phyloP scores from a whole-genome alignment of 805 yeast genomes.

The Kazachstania kunashirensis region DNA sequence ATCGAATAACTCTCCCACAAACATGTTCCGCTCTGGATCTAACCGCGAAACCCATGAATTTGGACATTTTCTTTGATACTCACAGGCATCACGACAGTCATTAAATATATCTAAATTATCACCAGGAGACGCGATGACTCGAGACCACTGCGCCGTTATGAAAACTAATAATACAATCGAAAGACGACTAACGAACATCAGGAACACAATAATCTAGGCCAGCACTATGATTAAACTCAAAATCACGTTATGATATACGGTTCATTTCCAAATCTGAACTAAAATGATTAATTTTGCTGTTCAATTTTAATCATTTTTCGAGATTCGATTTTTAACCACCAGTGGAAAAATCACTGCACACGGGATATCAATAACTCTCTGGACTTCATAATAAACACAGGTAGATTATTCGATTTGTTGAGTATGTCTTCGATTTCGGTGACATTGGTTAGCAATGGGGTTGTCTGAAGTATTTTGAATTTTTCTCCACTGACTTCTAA shows the following conservation, averaged over 20 bases:
- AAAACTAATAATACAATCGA: too few species aligned
- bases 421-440: conserved; percentile 9
- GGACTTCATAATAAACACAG: conserved; percentile 13
- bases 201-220: too few species aligned
- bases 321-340: too few species aligned
- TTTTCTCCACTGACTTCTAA: conserved; percentile 37
- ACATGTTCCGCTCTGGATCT: conserved; percentile 21
- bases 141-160: too few species aligned
- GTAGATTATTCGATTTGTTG: conserved; percentile 13
- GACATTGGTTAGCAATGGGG: conserved; percentile 31
- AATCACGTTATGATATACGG: too few species aligned
- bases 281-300: too few species aligned
- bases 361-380: conserved; percentile 10
- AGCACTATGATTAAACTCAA: too few species aligned
- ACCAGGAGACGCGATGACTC: conserved; percentile 43
- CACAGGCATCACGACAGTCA: conserved; percentile 47
- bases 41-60: conserved; percentile 13
- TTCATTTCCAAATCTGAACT: too few species aligned
- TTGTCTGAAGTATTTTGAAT: conserved; percentile 31
- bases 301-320: too few species aligned
- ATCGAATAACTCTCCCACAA: conserved; percentile 15
- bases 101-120: conserved; percentile 49
- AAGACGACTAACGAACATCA: too few species aligned
- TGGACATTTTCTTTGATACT: conserved; percentile 19
- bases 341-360: background rate